phyloP scores from a whole-genome alignment of 129 eudicot species.

The Escallonia herrerae region DNA sequence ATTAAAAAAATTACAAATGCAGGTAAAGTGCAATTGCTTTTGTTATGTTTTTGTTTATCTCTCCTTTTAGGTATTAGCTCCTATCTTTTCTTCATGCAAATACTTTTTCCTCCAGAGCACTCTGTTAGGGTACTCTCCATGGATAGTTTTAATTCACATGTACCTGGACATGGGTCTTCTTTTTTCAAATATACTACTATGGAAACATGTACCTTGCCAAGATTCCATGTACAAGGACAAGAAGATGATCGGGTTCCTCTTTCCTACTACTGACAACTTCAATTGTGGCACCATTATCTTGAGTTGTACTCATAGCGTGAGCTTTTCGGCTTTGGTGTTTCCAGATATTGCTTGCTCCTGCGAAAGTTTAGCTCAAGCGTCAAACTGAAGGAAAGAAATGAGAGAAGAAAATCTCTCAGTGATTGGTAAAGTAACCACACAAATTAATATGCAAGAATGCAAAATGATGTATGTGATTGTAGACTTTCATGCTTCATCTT shows the following conservation, averaged over 20 bases:
- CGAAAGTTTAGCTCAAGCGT: slow-evolving; percentile 8
- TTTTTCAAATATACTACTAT: not conserved
- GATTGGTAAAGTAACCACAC: not conserved
- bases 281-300: slow-evolving; percentile 46
- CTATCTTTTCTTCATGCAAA: not conserved
- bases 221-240: slow-evolving; percentile 98
- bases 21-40: no score
- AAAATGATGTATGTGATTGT: not conserved
- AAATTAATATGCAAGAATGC: no score
- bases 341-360: slow-evolving; percentile 48
- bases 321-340: slow-evolving; percentile 39
- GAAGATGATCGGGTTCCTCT: slow-evolving; percentile 82
- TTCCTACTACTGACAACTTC: slow-evolving; percentile 17
- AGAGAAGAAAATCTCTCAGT: not conserved
- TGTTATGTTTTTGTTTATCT: not conserved
- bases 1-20: no score
- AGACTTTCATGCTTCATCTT: not conserved
- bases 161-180: not conserved
- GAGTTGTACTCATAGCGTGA: slow-evolving; percentile 59
- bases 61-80: not conserved
- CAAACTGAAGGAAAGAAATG: not conserved
- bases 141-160: not conserved
- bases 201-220: slow-evolving; percentile 55
- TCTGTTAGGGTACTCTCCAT: not conserved
- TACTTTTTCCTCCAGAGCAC: not conserved